phyloP scores from a whole-genome alignment of 2,329 filamentous ascomycete species.

The Penicillium palitans region DNA sequence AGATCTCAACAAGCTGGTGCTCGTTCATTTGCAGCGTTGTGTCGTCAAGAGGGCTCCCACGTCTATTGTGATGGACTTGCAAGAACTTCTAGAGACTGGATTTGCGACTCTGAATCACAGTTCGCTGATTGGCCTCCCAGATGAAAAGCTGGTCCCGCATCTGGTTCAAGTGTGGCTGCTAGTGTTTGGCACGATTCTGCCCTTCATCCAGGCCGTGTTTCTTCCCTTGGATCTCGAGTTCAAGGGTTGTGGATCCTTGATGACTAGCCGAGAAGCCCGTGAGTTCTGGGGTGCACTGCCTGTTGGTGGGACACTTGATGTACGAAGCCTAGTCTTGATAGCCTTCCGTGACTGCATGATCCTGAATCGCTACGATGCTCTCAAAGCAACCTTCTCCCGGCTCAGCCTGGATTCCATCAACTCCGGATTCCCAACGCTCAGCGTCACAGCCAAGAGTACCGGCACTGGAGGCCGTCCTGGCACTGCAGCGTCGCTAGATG shows the following conservation, averaged over 20 bases:
- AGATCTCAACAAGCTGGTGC: constrained; percentile 64
- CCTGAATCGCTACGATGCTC: constrained; percentile 79
- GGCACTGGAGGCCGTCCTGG: constrained; percentile 59
- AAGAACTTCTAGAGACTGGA: constrained; percentile 66
- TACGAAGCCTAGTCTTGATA: constrained; percentile 83
- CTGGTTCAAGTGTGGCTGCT: constrained; percentile 93
- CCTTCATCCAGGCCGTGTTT: constrained; percentile 94
- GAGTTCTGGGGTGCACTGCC: constrained; percentile 77
- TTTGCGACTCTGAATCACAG: constrained; percentile 85
- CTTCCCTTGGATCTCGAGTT: constrained; percentile 92
- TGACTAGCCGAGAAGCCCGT: constrained; percentile 73
- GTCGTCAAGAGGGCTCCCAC: constrained; percentile 61
- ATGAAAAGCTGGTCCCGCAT: constrained; percentile 85
- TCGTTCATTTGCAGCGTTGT: constrained; percentile 62
- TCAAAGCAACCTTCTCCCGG: constrained; percentile 87
- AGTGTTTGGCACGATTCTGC: constrained; percentile 84
- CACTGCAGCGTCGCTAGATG: constrained; percentile 75
- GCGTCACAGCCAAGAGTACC: constrained; percentile 45
- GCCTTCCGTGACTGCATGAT: constrained; percentile 88
- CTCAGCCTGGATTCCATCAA: constrained; percentile 79
- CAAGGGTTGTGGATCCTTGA: constrained; percentile 75
- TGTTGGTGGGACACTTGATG: constrained; percentile 68
- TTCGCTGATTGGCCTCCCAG: constrained; percentile 67
- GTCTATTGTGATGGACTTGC: constrained; percentile 62
- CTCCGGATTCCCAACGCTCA: constrained; percentile 48